Evolutionary conservation across 257 asterid species (phyloP).

Genomic region (Henckelia pumila): DNA sequence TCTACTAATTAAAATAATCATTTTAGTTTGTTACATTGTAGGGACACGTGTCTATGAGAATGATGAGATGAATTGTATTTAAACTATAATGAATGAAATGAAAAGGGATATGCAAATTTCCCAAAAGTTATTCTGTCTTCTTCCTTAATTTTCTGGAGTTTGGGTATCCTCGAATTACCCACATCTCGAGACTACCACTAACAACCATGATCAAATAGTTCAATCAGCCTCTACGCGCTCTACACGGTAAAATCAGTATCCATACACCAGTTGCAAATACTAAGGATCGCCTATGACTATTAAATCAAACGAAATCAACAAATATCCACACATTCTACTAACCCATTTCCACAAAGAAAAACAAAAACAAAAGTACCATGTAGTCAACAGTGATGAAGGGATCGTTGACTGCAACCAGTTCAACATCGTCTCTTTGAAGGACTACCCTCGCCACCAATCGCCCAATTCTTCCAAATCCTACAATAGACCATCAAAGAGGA

Average conservation of each 20-base stretch:
- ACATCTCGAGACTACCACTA: too few species aligned
- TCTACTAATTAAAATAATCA: too few species aligned
- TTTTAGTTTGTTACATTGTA: too few species aligned
- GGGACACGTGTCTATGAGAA: too few species aligned
- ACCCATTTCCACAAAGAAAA: background rate
- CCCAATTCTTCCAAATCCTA: constrained; percentile 44
- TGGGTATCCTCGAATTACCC: too few species aligned
- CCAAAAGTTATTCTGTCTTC: too few species aligned
- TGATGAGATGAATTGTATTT: too few species aligned
- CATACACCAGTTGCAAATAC: background rate
- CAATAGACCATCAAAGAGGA: background rate
- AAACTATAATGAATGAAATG: too few species aligned
- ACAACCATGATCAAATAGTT: background rate
- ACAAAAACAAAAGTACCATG: constrained; percentile 27
- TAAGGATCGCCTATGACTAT: background rate
- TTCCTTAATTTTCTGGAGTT: too few species aligned
- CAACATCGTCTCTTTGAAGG: constrained; percentile 35
- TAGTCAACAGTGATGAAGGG: constrained; percentile 38
- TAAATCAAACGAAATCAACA: background rate
- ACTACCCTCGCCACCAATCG: constrained; percentile 38
- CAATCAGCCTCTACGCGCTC: background rate
- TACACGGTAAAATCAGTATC: background rate
- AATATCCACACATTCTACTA: background rate
- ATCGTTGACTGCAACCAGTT: constrained; percentile 40
- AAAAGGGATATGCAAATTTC: too few species aligned